A percentile compares a stretch with the other conserved stretches of the same genome.
Conservation (phyloP, 306 rosid species). For the Lathyrus aphaca region DNA sequence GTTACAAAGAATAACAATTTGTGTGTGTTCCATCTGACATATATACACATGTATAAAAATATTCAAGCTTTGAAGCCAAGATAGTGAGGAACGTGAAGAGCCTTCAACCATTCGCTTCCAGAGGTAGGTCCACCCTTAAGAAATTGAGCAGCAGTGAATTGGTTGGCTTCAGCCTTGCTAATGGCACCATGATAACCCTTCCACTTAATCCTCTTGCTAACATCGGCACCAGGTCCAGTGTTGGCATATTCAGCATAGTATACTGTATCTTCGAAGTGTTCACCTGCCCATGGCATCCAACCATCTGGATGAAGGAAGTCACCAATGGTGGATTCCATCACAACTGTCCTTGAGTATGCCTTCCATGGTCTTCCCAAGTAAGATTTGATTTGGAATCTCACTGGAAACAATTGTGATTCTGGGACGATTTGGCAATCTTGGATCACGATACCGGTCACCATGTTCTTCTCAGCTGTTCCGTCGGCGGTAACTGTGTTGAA, state of each 20-base stretch:
- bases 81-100: slow-evolving; percentile 29
- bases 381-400: slow-evolving; percentile 40
- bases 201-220: slow-evolving; percentile 57
- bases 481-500: slow-evolving; percentile 60
- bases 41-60: neutral
- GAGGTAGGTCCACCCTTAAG: slow-evolving; percentile 3
- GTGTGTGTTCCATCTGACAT: neutral
- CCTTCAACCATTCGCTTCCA: slow-evolving; percentile 42
- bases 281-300: slow-evolving; percentile 45
- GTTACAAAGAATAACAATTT: slow-evolving; percentile 17
- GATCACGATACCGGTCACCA: slow-evolving; percentile 50
- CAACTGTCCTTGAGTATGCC: slow-evolving; percentile 45
- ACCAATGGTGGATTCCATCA: slow-evolving; percentile 59
- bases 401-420: slow-evolving; percentile 41
- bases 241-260: slow-evolving; percentile 60
- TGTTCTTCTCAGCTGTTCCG: slow-evolving; percentile 27
- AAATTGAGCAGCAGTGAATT: slow-evolving; percentile 44
- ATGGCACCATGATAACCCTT: slow-evolving; percentile 45
- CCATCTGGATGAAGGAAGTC: slow-evolving; percentile 57
- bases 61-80: slow-evolving; percentile 30
- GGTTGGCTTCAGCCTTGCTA: slow-evolving; percentile 42
- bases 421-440: slow-evolving; percentile 64
- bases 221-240: slow-evolving; percentile 57
- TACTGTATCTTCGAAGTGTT: slow-evolving; percentile 21
- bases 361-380: slow-evolving; percentile 81